Conservation (phyloP, 2,329 filamentous ascomycete species). For the Hypoxylon sp. region DNA sequence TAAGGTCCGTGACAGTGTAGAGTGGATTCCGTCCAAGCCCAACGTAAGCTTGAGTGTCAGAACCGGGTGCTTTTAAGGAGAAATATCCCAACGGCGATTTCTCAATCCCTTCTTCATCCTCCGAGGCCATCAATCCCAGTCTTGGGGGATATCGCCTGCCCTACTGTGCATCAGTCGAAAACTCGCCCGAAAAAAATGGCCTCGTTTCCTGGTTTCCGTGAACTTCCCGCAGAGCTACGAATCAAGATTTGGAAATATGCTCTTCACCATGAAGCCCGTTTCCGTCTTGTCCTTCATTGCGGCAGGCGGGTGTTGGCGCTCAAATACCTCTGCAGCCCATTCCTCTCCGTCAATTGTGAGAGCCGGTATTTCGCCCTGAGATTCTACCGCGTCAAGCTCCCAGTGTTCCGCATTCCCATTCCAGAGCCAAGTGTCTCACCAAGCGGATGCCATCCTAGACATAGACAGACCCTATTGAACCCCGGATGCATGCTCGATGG, state of each 20-base stretch:
- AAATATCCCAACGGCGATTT: not conserved
- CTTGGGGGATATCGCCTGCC: not conserved
- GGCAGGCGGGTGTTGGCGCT: not conserved
- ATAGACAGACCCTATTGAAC: not conserved
- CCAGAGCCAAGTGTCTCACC: not conserved
- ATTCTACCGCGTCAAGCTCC: constrained; percentile 5
- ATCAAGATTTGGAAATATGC: constrained; percentile 1
- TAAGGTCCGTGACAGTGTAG: not conserved
- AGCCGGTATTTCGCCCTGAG: not conserved
- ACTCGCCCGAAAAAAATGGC: not conserved
- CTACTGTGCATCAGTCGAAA: not conserved
- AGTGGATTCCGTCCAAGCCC: not conserved
- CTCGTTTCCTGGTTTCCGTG: not conserved
- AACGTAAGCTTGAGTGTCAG: not conserved
- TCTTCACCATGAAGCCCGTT: constrained; percentile 5
- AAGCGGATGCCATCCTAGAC: not conserved
- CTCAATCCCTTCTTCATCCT: not conserved
- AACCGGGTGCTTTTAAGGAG: not conserved
- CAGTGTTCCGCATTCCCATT: not conserved
- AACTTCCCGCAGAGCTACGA: constrained; percentile 8
- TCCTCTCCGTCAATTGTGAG: not conserved
- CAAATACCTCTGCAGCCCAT: constrained; percentile 7
- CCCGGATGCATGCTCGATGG: not conserved
- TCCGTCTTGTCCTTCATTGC: not conserved
- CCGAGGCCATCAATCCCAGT: too few relatives aligned